These are phyloP conservation scores for Aureobasidium sp. DNA, from an alignment of 2,329 filamentous ascomycete genomes.

Conservation along the genomic window DNA sequence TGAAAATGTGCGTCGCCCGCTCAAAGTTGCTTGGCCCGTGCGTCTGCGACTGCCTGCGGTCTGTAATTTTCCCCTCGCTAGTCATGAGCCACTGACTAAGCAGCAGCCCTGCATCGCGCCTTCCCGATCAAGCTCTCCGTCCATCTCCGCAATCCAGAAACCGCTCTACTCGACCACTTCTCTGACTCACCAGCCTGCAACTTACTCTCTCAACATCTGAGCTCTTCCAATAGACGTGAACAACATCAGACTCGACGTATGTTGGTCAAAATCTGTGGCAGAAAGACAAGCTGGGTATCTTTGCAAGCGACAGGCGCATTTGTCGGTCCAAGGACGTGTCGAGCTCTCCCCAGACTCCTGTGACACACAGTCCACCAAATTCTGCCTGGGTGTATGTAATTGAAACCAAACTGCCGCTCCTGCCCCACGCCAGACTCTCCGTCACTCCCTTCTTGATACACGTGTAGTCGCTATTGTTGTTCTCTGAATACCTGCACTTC, in stretches of 20 bases:
- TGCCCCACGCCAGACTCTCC: conserved; percentile 8
- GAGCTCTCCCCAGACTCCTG: conserved; percentile 5
- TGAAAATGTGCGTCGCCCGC: conserved; percentile 14
- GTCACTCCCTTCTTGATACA: not conserved
- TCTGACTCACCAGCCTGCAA: not conserved
- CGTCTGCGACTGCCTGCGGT: not conserved
- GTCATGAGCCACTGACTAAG: too few relatives aligned
- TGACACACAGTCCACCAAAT: conserved; percentile 9
- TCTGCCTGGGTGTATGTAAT: conserved; percentile 9
- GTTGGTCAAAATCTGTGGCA: not conserved
- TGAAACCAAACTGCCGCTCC: conserved; percentile 7
- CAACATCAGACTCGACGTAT: too few relatives aligned
- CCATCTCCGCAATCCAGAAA: not conserved
- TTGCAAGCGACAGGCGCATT: not conserved
- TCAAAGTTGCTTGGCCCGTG: not conserved
- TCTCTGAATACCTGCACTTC: not conserved
- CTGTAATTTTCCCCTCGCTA: not conserved
- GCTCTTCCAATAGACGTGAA: not conserved
- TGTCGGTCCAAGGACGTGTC: not conserved
- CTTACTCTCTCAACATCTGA: too few relatives aligned
- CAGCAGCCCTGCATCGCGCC: not conserved
- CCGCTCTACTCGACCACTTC: not conserved
- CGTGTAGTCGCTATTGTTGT: not conserved
- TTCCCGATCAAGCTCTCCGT: not conserved
- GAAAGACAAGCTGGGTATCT: not conserved